phyloP scores from a whole-genome alignment of 345 rosid species.

The Euphorbia lathyris region DNA sequence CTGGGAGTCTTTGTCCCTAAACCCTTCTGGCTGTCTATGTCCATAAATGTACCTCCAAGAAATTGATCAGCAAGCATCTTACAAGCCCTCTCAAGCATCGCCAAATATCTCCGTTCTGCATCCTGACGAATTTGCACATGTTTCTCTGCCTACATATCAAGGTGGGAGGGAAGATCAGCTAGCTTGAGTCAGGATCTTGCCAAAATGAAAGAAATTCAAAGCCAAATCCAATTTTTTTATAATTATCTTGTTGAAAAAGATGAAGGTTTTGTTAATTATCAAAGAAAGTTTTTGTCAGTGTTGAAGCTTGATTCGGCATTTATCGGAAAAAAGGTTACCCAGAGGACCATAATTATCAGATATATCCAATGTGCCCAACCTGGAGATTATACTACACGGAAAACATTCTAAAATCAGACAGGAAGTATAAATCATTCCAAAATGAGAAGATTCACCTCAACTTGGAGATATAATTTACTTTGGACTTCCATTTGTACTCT shows the following conservation, averaged over 20 bases:
- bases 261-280: neutral
- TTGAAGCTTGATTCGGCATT: neutral
- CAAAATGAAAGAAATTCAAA: neutral
- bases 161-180: conserved; percentile 16
- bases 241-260: neutral
- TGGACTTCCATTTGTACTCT: conserved; percentile 84
- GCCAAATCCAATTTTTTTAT: neutral
- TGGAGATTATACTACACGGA: neutral
- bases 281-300: neutral
- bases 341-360: conserved; percentile 1
- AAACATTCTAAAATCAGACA: no score
- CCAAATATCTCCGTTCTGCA: conserved; percentile 55
- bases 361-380: neutral
- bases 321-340: neutral
- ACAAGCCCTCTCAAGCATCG: conserved; percentile 67
- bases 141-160: conserved; percentile 48
- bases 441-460: conserved; percentile 42
- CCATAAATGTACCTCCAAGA: conserved; percentile 37
- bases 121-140: conserved; percentile 63
- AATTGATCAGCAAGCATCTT: conserved; percentile 64
- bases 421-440: neutral
- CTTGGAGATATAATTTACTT: conserved; percentile 74
- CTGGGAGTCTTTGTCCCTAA: conserved; percentile 32
- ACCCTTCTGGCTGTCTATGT: conserved; percentile 29
- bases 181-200: neutral